Evolutionary conservation across 1,284 basidiomycete species (phyloP).

Genomic region (Pascua guehoae): DNA sequence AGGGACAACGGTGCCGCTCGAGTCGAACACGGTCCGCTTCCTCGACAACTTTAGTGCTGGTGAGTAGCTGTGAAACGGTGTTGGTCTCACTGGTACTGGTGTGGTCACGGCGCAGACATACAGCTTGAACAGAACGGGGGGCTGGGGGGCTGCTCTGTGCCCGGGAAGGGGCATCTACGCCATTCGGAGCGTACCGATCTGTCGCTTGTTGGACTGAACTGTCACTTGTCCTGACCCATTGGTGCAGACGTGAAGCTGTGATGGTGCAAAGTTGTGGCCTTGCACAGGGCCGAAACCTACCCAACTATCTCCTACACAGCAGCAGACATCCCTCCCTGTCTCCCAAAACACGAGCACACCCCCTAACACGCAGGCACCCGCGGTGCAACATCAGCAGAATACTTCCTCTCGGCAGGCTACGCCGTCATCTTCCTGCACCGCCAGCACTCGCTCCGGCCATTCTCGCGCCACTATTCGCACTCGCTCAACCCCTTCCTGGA

Average conservation of each 20-base stretch:
- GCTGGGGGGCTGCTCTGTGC: too few relatives aligned
- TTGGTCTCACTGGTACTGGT: background rate
- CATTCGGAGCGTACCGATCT: too few relatives aligned
- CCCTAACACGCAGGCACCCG: constrained; percentile 65
- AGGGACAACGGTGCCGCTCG: constrained; percentile 89
- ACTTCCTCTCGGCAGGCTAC: constrained; percentile 86
- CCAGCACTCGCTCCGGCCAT: constrained; percentile 94
- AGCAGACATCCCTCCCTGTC: background rate
- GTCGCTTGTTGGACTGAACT: too few relatives aligned
- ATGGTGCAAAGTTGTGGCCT: background rate
- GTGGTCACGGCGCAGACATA: background rate
- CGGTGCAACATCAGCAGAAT: constrained; percentile 95
- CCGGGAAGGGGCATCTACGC: too few relatives aligned
- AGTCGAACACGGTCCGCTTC: constrained; percentile 97
- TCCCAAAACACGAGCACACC: background rate
- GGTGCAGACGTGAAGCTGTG: too few relatives aligned
- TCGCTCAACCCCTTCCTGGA: constrained; percentile 97
- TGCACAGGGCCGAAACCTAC: too few relatives aligned
- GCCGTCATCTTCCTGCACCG: constrained; percentile 98
- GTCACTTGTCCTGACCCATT: background rate
- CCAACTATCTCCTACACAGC: too few relatives aligned
- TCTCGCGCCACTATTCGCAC: constrained; percentile 94
- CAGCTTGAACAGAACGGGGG: too few relatives aligned
- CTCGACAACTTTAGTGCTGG: constrained; percentile 98
- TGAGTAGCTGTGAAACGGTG: constrained; percentile 43